Base-by-base conservation (phyloP, 257 asterid genomes). In the Hygrophila difformis region DNA sequence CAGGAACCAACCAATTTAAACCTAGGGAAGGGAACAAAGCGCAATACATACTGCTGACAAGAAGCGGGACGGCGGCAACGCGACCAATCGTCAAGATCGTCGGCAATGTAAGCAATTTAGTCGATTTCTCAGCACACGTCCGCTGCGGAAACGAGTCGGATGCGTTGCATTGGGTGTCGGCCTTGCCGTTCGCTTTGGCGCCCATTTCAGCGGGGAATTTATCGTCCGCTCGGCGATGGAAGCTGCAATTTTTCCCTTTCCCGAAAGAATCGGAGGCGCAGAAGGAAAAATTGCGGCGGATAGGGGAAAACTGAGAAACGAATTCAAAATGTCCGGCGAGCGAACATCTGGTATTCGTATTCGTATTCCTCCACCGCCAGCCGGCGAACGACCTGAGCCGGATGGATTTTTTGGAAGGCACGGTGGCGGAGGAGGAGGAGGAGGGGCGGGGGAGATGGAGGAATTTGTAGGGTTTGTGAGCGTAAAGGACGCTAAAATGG, bases 51-150 rank as follows among this genome's bases (percentile, higher is more conserved):
- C 99, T 74, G 72, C 70, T 51, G 34, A 82, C 79, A 47, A 91
- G 81, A 45, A 91, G 68, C 21, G 99, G 95, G 12, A 86, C 72
- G 37, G 93, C 81, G 13, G 81, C 94, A 14, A 91, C 95, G 36
- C 99, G 97, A 54, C 94, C 97, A 47, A 86, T 71, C 18, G 97
- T 91, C 61, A 91, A 63, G 54, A 87, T 76, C 64, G 95, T 91
- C 7, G 99, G 99, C 85, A 91, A 70, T 0, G 97, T 91, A 64
- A 91, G 92, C 56, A 87, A 54, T 65, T 83, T 87, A 13, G 73
- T 36, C 13, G 85, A 57, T 18, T 55, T 49, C 31, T 20, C 49
- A n/a, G n/a, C n/a, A n/a, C n/a, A n/a, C n/a, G n/a, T n/a, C 47
- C 69, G 66, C 57, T 12, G 61, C 66, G 44, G 47, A 59, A 54